phyloP scores from a whole-genome alignment of 2,329 filamentous ascomycete species.

The Phialophora macrospora region DNA sequence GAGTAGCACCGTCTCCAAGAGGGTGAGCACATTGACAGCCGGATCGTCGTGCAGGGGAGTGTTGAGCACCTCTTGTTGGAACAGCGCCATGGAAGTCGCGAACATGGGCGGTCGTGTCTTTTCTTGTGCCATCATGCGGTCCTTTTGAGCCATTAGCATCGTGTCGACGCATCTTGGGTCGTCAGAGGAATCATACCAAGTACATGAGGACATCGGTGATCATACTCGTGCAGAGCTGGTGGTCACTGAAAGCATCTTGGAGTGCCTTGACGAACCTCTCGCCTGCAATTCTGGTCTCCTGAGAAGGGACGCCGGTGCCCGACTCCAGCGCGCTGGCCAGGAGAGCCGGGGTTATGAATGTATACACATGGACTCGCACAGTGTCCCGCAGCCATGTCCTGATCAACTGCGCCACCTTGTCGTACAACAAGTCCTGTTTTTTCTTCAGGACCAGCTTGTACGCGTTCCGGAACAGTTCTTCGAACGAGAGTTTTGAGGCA shows the following conservation, averaged over 20 bases:
- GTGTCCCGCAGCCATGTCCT: conserved; percentile 75
- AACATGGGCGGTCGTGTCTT: conserved; percentile 78
- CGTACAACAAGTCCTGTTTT: conserved; percentile 80
- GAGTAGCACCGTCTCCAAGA: conserved; percentile 80
- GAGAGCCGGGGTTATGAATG: conserved; percentile 72
- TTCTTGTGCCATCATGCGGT: conserved; percentile 79
- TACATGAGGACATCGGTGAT: conserved; percentile 96
- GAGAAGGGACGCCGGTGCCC: conserved; percentile 63
- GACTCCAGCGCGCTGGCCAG: conserved; percentile 58
- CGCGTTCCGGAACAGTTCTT: conserved; percentile 89
- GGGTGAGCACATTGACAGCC: conserved; percentile 64
- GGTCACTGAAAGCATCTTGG: conserved; percentile 81
- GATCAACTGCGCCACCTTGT: conserved; percentile 79
- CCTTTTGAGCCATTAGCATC: conserved; percentile 52
- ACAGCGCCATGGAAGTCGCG: conserved; percentile 80
- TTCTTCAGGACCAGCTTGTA: conserved; percentile 94
- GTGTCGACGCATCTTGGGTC: conserved; percentile 14
- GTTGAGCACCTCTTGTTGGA: conserved; percentile 81
- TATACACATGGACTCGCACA: conserved; percentile 72
- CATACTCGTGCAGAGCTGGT: conserved; percentile 92
- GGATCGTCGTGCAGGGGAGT: conserved; percentile 56
- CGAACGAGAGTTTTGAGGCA: conserved; percentile 87
- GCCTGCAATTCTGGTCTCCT: conserved; percentile 78
- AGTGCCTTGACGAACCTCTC: conserved; percentile 81
- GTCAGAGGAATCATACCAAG: conserved; percentile 60